Evolutionary conservation across 1,284 basidiomycete species (phyloP).

Genomic region (Ustilago crameri): DNA sequence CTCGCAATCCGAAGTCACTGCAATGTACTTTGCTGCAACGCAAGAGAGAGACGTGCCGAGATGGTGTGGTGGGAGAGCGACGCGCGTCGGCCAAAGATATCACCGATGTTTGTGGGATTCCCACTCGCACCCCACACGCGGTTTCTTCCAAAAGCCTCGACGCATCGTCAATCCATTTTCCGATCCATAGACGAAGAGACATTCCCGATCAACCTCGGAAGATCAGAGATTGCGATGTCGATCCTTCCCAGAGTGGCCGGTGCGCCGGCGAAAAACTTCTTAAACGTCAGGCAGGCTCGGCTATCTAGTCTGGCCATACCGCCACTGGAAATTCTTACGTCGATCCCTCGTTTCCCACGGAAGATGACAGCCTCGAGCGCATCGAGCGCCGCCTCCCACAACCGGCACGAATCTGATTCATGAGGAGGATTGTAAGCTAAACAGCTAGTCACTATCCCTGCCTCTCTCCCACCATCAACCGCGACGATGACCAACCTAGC

Average conservation of each 20-base stretch:
- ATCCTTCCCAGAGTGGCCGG: constrained; percentile 3
- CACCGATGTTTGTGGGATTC: constrained; percentile 14
- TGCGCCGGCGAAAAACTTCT: constrained; percentile 21
- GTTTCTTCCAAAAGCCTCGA: too few species aligned
- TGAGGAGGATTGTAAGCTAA: too few species aligned
- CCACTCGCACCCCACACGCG: background rate
- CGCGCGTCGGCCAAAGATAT: constrained; percentile 27
- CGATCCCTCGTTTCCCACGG: constrained; percentile 20
- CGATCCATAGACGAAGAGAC: too few species aligned
- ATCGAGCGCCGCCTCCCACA: too few species aligned
- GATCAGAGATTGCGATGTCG: background rate
- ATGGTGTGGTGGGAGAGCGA: background rate
- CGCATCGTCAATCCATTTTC: too few species aligned
- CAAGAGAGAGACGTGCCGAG: background rate
- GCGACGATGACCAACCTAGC: constrained; percentile 20
- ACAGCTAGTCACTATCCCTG: background rate
- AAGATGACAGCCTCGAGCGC: constrained; percentile 9
- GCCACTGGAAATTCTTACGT: background rate
- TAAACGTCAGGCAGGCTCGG: constrained; percentile 14
- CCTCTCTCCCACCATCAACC: constrained; percentile 13
- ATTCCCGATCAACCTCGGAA: background rate
- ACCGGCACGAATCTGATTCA: too few species aligned
- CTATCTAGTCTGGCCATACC: background rate
- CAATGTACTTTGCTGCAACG: too few species aligned
- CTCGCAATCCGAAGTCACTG: too few species aligned